phyloP scores from a whole-genome alignment of 495 filamentous ascomycete genomes.

The Xeromyces bisporus region DNA sequence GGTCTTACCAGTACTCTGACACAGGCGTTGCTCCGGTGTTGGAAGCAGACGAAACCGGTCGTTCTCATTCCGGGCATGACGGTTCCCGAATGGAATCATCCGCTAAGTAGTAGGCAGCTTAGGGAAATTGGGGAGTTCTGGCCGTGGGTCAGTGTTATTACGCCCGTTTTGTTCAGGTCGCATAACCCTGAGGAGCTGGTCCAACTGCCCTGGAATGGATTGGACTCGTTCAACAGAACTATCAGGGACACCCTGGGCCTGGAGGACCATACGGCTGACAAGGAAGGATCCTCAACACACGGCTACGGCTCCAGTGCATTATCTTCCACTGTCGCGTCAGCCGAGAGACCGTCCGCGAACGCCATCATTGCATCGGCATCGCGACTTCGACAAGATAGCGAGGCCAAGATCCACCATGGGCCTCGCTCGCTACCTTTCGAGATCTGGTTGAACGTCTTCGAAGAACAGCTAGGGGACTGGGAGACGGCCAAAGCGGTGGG shows the following conservation, averaged over 20 bases:
- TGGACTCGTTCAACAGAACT: constrained; percentile 44
- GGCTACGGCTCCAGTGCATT: constrained; percentile 1
- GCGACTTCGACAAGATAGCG: constrained; percentile 20
- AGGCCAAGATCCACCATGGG: constrained; percentile 9
- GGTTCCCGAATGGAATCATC: constrained; percentile 67
- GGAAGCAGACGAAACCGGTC: constrained; percentile 72
- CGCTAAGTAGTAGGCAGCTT: constrained; percentile 66
- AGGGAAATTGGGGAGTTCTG: constrained; percentile 63
- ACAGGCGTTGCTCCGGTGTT: constrained; percentile 57
- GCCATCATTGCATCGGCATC: constrained; percentile 36
- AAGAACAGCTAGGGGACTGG: constrained; percentile 67
- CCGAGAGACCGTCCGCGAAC: constrained; percentile 42
- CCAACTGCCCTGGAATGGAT: constrained; percentile 46
- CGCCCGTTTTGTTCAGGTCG: constrained; percentile 60
- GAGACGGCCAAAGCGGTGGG: constrained; percentile 67
- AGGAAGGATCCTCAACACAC: background rate
- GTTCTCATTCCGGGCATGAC: constrained; percentile 73
- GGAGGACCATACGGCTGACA: background rate
- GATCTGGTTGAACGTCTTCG: constrained; percentile 75
- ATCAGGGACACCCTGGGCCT: constrained; percentile 38
- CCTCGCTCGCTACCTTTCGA: constrained; percentile 49
- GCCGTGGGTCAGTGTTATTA: constrained; percentile 60
- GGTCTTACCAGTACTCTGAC: constrained; percentile 60
- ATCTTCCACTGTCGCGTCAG: constrained; percentile 17
- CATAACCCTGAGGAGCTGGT: constrained; percentile 31